Percentiles rank a stretch among this genome's conserved stretches.
Conservation (phyloP, 169 alveolate genomes). For the Plasmodium cynomolgi region DNA sequence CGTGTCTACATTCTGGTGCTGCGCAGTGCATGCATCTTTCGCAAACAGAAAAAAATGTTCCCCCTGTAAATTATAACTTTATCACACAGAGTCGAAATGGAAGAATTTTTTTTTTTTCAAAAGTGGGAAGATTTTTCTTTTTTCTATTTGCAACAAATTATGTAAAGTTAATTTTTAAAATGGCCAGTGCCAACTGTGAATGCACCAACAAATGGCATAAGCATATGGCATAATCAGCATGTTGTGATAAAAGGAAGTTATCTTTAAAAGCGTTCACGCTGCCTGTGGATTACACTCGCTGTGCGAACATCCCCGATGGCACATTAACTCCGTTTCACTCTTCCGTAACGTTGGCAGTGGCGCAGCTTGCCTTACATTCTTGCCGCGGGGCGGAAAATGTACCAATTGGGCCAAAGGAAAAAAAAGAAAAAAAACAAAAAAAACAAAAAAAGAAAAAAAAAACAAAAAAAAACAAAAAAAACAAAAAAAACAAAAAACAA, state of each 20-base stretch:
- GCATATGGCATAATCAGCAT: not conserved
- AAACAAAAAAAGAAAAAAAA: not conserved
- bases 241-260: not conserved
- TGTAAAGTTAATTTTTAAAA: not conserved
- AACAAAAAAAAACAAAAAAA: not conserved
- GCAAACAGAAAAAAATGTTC: not conserved
- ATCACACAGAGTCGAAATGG: not conserved
- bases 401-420: not conserved
- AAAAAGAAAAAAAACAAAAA: not conserved
- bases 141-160: not conserved
- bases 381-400: not conserved
- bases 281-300: not conserved
- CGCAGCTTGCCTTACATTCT: not conserved
- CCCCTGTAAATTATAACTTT: not conserved
- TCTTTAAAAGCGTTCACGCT: not conserved
- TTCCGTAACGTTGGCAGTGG: not conserved
- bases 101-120: not conserved
- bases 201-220: not conserved
- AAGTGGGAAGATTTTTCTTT: not conserved
- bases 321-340: not conserved
- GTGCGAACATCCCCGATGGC: not conserved
- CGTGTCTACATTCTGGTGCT: constrained; percentile 1
- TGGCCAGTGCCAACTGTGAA: not conserved
- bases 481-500: no score
- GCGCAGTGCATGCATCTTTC: not conserved